Base-by-base conservation (phyloP, 2,329 filamentous ascomycete species). In the Aspergillus phoenicis region DNA sequence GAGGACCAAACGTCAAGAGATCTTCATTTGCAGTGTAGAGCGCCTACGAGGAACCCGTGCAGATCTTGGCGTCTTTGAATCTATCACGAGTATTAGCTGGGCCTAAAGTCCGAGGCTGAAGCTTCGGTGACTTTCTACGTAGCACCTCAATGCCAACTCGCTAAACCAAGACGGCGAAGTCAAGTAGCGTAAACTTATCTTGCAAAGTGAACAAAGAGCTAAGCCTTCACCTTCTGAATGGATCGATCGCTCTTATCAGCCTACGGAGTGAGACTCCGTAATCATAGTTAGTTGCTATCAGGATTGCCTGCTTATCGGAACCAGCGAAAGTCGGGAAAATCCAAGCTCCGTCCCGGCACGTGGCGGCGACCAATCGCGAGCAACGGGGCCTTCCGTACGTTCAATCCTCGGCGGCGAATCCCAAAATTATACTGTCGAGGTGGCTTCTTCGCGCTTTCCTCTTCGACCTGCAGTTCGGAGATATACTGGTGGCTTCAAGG, bases 361-460 rank as follows among this genome's bases (percentile, higher is more conserved):
- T 67, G 63, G 62, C 57, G 49, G 47, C 49, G 38, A 55, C 67
- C 67, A 68, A 68, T 69, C 59, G 57, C 47, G 47, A 47, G 45
- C 53, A 51, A 43, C 58, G 58, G 28, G 20, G 33, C 33, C 33
- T 57, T 60, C 55, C 62, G 55, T 58, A 59, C 58, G 24, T 59
- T 57, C 53, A 59, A 22, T 59, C 48, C 24, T 36, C 43, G 60
- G 68, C 66, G 65, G 67, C 68, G 65, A 68, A 66, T 62, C 60
- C 63, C 61, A 64, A 68, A 69, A 65, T 66, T 68, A 59, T 64
- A 64, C 64, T 60, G 64, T 65, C 58, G 65, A 71, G 67, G 68
- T 71, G 69, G 69, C 69, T 68, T 71, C 64, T 71, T 68, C 57
- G 33, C 39, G 49, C 47, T 43, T 61, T 47, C 53, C 41, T 39